Base-by-base conservation (phyloP, 164 flowering plant species). In the Pachysandra terminalis region DNA sequence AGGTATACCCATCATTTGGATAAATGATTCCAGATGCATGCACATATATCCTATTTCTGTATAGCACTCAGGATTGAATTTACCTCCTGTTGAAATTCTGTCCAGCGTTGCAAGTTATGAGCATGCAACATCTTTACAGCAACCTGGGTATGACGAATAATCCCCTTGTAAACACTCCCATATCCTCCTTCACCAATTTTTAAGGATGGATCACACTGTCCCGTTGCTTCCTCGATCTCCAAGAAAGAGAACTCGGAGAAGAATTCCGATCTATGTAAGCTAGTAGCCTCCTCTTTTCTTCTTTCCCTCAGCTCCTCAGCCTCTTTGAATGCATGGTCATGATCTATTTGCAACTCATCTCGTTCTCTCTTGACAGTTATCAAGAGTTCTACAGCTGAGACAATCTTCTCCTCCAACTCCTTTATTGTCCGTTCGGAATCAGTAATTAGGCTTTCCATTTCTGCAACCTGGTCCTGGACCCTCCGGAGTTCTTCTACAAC, bases 1-100 rank as follows among this genome's bases (percentile, higher is more conserved):
- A 32, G 37, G 7, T 3, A 3, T 32, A 32, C 37, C 37, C 7
- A 32, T 32, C 37, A 32, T 32, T 32, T 32, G 37, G 37, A 32
- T 3, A 3, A 32, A 32, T 7, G 37, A 32, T 32, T 3, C 7
- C 37, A 32, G 37, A 32, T 32, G 7, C 37, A 32, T 32, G 37
- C 3, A 32, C 37, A 32, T 3, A 32, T 3, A 32, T 32, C 37
- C 3, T 6, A 26, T 23, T 19, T 9, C 12, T 16, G 0, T 40
- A 51, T 35, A 16, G 10, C 19, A 22, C 13, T 16, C 10, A 17
- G 56, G 48, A 12, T 25, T 15, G 24, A 53, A 37, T 62, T n/a
- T 78, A 92, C 99, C 97, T 95, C 97, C 60, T 85, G 96, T 60
- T 87, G 87, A 75, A 86, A 95, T 70, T 90, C 97, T 8, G 81